Percentiles rank a stretch among this genome's conserved stretches.
These are phyloP conservation scores for Leccinum disarticulatum DNA, from an alignment of 768 basidiomycete genomes.

Conservation along the genomic window DNA sequence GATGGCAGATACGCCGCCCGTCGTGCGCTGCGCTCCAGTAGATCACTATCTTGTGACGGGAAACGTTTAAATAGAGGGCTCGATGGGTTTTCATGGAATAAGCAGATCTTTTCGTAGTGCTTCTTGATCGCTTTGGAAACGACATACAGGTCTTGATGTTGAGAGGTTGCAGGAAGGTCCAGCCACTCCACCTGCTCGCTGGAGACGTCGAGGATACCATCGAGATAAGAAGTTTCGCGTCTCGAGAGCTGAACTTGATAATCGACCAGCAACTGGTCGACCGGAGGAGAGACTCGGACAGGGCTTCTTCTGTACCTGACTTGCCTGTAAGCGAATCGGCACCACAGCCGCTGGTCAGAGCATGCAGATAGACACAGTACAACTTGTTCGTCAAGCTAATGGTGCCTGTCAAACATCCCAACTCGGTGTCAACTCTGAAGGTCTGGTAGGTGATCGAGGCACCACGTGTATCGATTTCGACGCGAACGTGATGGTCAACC, in stretches of 20 bases:
- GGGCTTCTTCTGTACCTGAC: neutral
- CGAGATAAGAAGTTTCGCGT: constrained; percentile 18
- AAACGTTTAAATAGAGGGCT: neutral
- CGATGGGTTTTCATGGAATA: constrained; percentile 6
- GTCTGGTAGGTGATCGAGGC: neutral
- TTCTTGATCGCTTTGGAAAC: constrained; percentile 28
- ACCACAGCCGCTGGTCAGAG: constrained; percentile 8
- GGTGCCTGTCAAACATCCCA: neutral
- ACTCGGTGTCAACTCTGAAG: neutral
- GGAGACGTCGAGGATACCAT: constrained; percentile 24
- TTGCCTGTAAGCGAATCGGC: neutral
- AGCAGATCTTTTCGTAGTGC: constrained; percentile 15
- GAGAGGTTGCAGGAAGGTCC: constrained; percentile 23
- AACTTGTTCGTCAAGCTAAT: neutral
- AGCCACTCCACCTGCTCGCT: constrained; percentile 40
- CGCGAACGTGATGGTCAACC: neutral
- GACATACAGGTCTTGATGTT: constrained; percentile 27
- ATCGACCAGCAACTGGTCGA: constrained; percentile 41
- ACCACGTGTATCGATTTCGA: neutral
- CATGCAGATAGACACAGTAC: neutral
- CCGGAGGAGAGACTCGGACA: constrained; percentile 4
- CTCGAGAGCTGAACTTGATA: constrained; percentile 29
- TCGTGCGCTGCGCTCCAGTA: constrained; percentile 15
- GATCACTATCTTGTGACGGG: neutral
- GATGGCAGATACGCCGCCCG: constrained; percentile 12